Evolutionary conservation across 2,329 filamentous ascomycete genomes (phyloP), one percentile per base, ranked within the genome.

Genomic region (Graphilbum fragrans): DNA sequence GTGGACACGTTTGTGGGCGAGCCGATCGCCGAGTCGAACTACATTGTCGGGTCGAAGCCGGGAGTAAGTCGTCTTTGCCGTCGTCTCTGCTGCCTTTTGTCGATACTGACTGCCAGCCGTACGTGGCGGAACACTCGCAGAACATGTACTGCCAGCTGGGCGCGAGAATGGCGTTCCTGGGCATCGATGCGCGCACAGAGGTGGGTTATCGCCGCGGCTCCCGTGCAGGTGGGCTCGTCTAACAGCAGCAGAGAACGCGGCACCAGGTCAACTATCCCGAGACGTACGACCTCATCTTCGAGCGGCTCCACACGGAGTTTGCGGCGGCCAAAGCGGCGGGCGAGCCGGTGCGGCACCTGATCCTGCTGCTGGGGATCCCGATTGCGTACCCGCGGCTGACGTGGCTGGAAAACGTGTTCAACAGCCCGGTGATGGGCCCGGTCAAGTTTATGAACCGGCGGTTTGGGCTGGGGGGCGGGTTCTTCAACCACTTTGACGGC

Each of bases 401-500:
- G n/a, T 95, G 90, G 90, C 70, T 95, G 5, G 90, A 96, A 58
- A 95, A 94, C 54, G 83, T 95, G 44, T 75, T 96, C 51, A 74
- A 74, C 16, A 93, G 86, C 46, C 88, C 90, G 1, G 51, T 95
- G 20, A 88, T 95, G 55, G 87, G 82, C 0, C 87, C 88, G 0
- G 77, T 95, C 55, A 88, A 87, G 54, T 80, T 96, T 47, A 59
- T 95, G 52, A 92, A 94, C 66, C 84, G 88, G 58, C 77, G 88
- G 21, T 94, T 96, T 50, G 90, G 90, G 43, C 63, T 94, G 35
- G 76, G 82, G 5, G 88, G 87, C 38, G 77, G 79, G 40, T 68
- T 95, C 35, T 94, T 96, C 69, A 96, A 96, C 60, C 74, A 86
- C 43, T 95, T 96, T 51, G 90, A 95, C 52, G 90, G 90, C 39